Evolutionary conservation across 352 stramenopile genomes (phyloP), one percentile per base, ranked within the genome.

Genomic region (Pythium insidiosum): DNA sequence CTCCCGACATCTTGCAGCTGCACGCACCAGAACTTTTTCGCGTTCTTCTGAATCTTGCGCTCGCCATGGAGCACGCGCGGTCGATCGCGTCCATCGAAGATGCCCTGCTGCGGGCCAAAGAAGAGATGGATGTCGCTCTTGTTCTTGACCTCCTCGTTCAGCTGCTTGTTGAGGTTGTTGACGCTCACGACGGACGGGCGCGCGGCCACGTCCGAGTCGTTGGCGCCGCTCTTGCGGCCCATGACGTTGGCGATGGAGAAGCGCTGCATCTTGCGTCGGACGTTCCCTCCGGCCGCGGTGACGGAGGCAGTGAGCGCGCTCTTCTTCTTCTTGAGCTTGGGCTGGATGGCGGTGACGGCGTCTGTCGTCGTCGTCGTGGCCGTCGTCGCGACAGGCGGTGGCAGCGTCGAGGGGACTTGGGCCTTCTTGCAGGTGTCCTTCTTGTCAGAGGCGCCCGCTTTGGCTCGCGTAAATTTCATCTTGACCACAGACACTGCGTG

Each of bases 11-110:
- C 34, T 4, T 35, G 12, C n/a, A 35, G 24, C 35, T 10, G 22
- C 38, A 25, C 61, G 34, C 51, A 79, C 68, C 79, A 94, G 47
- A 81, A 87, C 36, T 71, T 66, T 48, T 85, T 86, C 35, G 41
- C 57, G 53, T 73, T 90, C 67, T 94, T 94, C 46, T 85, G 67
- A 41, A 94, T 88, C 57, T 85, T 88, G 54, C 81, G 81, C 56
- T 94, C 81, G 38, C 78, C 71, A 47, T 93, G 81, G 63, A 93
- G 85, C 47, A 85, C 80, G 56, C 77, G 80, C 56, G 77, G 79
- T 47, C 74, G 73, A 40, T 88, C 79, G 36, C 56, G 63, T 50
- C 70, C 75, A 19, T 89, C 77, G 19, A 87, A 88, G 9, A 90
- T 69, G 6, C 59, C 62, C 30, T 79, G 61, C 38, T 84, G 73